Evolutionary conservation across 192 early-diverging fungal genomes (phyloP).

Genomic region (Coemansia nantahalensis): DNA sequence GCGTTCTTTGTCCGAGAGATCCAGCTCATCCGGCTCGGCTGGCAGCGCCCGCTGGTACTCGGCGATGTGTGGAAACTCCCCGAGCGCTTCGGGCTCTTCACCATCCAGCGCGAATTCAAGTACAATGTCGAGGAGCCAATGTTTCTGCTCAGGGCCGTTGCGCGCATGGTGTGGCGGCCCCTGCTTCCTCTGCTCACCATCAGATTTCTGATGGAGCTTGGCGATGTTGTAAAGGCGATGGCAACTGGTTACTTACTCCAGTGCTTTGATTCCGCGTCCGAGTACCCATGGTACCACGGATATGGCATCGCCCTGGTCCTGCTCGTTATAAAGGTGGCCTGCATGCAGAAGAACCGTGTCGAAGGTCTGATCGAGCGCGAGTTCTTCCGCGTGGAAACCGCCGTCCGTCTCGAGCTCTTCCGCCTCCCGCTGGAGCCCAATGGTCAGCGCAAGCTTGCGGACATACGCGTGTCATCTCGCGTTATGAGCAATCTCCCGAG

Average conservation of each 20-base stretch:
- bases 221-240: neutral
- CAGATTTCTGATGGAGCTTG: conserved; percentile 5
- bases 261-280: conserved; percentile 21
- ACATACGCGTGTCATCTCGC: neutral
- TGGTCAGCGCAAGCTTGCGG: neutral
- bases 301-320: conserved; percentile 4
- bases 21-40: conserved; percentile 19
- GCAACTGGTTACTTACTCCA: conserved; percentile 12
- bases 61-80: conserved; percentile 27
- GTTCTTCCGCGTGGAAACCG: too few species aligned
- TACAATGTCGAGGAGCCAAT: conserved; percentile 30
- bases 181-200: conserved; percentile 29
- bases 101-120: conserved; percentile 19
- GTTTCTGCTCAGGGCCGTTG: conserved; percentile 36
- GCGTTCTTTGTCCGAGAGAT: conserved; percentile 12
- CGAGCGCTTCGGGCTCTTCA: conserved; percentile 11
- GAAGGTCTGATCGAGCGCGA: conserved; percentile 7
- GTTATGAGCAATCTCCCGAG: neutral
- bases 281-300: conserved; percentile 24
- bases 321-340: neutral
- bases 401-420: conserved; percentile 30
- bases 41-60: conserved; percentile 17
- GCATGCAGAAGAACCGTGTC: conserved; percentile 1
- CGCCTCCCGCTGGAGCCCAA: conserved; percentile 21
- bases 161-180: conserved; percentile 44